A percentile compares a stretch with the other conserved stretches of the same genome.
Evolutionary conservation across 1,139 yeast genomes (phyloP).

Genomic region (Geotrichum klebahnii): DNA sequence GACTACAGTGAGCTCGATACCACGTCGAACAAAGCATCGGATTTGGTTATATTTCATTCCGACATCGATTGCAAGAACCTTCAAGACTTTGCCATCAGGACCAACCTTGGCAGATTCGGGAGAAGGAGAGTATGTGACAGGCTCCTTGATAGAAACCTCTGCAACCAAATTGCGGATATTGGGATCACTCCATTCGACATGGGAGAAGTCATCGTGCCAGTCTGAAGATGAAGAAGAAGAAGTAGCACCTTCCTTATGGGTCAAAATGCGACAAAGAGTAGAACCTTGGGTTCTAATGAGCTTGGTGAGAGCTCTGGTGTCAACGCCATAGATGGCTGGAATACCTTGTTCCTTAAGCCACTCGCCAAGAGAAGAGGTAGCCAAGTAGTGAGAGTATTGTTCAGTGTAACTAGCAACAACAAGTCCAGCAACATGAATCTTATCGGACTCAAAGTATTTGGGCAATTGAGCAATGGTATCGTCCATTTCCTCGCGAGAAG

Average conservation of each 20-base stretch:
- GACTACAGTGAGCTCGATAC: constrained; percentile 92
- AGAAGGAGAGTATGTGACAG: constrained; percentile 65
- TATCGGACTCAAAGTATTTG: constrained; percentile 84
- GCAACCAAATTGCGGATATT: constrained; percentile 88
- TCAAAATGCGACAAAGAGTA: constrained; percentile 76
- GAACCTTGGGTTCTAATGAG: constrained; percentile 89
- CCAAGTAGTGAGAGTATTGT: constrained; percentile 89
- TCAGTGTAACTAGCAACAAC: constrained; percentile 97
- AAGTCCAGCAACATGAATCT: constrained; percentile 93
- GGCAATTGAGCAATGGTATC: constrained; percentile 75
- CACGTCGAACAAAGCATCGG: constrained; percentile 92
- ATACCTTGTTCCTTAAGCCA: constrained; percentile 91
- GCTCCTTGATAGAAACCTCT: constrained; percentile 73
- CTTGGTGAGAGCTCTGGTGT: constrained; percentile 92
- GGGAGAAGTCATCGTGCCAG: constrained; percentile 64
- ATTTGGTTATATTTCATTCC: constrained; percentile 98
- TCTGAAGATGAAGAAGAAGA: constrained; percentile 43
- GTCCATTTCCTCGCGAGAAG: constrained; percentile 75
- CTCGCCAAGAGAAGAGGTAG: constrained; percentile 82
- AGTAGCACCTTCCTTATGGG: constrained; percentile 50
- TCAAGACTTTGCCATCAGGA: constrained; percentile 69
- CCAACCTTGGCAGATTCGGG: constrained; percentile 52
- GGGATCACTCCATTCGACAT: constrained; percentile 92
- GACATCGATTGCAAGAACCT: constrained; percentile 89
- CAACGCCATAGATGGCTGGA: constrained; percentile 97